These are phyloP conservation scores for Salix exigua DNA, from an alignment of 345 rosid species.

Conservation along the genomic window DNA sequence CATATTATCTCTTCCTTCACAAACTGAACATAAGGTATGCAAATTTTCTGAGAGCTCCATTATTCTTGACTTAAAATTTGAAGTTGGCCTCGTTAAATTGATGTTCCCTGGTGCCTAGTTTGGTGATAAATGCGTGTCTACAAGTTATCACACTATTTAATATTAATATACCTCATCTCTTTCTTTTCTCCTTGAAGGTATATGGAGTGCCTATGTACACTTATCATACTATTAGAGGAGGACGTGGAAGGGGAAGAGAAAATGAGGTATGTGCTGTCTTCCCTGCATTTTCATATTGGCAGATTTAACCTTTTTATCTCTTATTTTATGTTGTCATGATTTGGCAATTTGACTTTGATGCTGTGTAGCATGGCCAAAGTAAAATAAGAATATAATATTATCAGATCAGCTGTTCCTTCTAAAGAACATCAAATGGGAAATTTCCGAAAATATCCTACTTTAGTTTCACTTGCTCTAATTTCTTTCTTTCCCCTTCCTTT, in stretches of 20 bases:
- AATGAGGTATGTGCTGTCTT: conserved; percentile 15
- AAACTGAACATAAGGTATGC: conserved; percentile 30
- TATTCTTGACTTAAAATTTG: not conserved
- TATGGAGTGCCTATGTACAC: conserved; percentile 15
- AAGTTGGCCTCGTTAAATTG: not conserved
- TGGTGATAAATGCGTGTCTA: not conserved
- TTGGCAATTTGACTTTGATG: not conserved
- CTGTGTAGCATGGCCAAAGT: not conserved
- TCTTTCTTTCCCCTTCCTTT: not conserved
- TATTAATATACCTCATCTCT: not conserved
- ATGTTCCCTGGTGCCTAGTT: not conserved
- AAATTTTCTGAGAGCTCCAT: not conserved
- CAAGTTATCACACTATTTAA: not conserved
- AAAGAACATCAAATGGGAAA: not conserved
- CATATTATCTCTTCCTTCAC: conserved; percentile 34
- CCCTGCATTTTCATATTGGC: not conserved
- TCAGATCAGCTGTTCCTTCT: not conserved
- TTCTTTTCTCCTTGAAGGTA: conserved; percentile 6
- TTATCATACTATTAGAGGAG: conserved; percentile 23
- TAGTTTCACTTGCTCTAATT: not conserved
- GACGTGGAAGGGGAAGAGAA: conserved; percentile 24
- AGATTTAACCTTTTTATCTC: not conserved
- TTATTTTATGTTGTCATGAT: not conserved
- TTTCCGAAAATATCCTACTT: not conserved
- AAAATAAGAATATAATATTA: not conserved